Percentiles rank a stretch among this genome's conserved stretches.
phyloP scores from a whole-genome alignment of 2,329 filamentous ascomycete genomes.

The Calonectria honghensis region DNA sequence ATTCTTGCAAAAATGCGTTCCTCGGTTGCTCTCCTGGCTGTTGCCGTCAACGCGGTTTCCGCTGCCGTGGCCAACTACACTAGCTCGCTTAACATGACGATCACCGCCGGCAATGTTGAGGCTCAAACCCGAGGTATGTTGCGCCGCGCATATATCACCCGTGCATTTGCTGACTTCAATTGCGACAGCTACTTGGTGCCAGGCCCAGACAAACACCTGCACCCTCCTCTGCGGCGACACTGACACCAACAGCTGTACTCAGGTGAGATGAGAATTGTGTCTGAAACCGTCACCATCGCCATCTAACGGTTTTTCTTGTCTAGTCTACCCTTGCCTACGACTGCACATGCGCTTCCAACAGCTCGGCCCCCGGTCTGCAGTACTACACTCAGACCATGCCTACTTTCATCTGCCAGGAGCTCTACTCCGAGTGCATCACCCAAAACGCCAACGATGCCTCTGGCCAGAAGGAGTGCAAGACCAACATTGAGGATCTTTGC shows the following conservation, averaged over 20 bases:
- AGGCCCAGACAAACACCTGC: constrained; percentile 71
- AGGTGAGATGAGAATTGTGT: constrained; percentile 61
- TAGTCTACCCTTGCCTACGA: constrained; percentile 67
- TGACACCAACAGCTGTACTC: constrained; percentile 65
- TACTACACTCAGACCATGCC: constrained; percentile 73
- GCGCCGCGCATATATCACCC: neutral
- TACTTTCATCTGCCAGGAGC: constrained; percentile 70
- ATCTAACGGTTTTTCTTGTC: constrained; percentile 18
- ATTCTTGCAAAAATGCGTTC: constrained; percentile 63
- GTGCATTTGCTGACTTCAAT: constrained; percentile 41
- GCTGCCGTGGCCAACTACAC: constrained; percentile 67
- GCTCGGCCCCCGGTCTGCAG: constrained; percentile 70
- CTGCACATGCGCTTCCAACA: constrained; percentile 70
- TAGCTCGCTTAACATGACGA: constrained; percentile 63
- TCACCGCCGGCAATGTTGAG: constrained; percentile 62
- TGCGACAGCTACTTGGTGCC: constrained; percentile 70
- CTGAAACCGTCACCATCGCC: neutral
- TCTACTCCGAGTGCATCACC: constrained; percentile 69
- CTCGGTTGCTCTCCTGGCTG: constrained; percentile 63
- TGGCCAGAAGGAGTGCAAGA: constrained; percentile 69
- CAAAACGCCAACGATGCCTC: constrained; percentile 63
- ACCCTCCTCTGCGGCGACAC: constrained; percentile 66
- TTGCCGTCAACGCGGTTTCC: constrained; percentile 66
- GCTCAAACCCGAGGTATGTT: constrained; percentile 63
- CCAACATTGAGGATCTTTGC: constrained; percentile 69